These are phyloP conservation scores for Lathyrus oleraceus DNA, from an alignment of 306 rosid genomes.

Conservation along the genomic window DNA sequence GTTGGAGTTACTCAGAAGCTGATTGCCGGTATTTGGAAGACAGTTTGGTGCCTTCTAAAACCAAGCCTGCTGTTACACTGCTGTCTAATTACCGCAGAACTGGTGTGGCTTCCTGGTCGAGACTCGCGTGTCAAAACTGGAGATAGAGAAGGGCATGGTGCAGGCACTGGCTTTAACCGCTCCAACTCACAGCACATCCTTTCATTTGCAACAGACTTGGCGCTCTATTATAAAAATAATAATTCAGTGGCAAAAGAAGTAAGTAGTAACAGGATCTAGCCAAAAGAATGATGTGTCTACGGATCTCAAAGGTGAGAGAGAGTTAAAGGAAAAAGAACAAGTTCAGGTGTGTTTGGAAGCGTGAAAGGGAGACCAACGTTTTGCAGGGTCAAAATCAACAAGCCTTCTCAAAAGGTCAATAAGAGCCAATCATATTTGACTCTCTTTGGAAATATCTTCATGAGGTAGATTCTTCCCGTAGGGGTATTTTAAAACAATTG, in stretches of 20 bases:
- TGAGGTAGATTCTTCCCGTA: slow-evolving; percentile 79
- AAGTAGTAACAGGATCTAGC: slow-evolving; percentile 24
- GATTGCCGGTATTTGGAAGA: no score
- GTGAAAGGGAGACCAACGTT: slow-evolving; percentile 99
- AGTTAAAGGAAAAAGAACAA: background rate
- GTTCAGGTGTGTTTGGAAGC: slow-evolving; percentile 36
- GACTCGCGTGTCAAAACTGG: slow-evolving; percentile 26
- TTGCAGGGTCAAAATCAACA: slow-evolving; percentile 93
- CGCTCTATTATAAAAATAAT: slow-evolving; percentile 15
- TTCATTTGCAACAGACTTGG: slow-evolving; percentile 44
- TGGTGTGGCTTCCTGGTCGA: slow-evolving; percentile 39
- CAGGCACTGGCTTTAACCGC: slow-evolving; percentile 34
- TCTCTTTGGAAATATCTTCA: slow-evolving; percentile 86
- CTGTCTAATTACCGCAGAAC: no score
- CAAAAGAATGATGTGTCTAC: slow-evolving; percentile 20
- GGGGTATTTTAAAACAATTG: slow-evolving; percentile 82
- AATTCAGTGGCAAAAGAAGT: slow-evolving; percentile 38
- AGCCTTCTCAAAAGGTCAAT: slow-evolving; percentile 94
- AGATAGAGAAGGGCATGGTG: slow-evolving; percentile 20
- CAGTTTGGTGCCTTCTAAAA: no score
- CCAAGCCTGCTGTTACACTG: no score
- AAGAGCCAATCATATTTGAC: slow-evolving; percentile 82
- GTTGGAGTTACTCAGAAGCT: no score
- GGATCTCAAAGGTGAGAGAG: slow-evolving; percentile 45
- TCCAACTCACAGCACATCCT: slow-evolving; percentile 64